Evolutionary conservation across 176 grass and related monocot genomes (phyloP).

Genomic region (Avena eriantha): DNA sequence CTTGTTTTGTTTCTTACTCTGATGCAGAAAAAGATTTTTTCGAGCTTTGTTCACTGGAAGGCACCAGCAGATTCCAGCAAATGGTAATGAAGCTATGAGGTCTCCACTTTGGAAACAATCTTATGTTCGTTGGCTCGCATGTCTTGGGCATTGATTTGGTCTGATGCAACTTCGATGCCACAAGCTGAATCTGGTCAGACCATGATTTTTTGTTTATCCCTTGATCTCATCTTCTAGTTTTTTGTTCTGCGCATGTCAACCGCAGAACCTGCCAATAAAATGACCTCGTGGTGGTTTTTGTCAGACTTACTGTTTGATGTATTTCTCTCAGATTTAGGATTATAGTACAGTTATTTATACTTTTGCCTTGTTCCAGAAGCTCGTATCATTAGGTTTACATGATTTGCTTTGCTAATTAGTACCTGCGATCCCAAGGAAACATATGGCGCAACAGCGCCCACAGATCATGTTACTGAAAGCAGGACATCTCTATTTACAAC

Average conservation of each 20-base stretch:
- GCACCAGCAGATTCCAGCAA: conserved; percentile 52
- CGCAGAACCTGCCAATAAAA: conserved; percentile 25
- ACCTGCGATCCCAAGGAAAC: background rate
- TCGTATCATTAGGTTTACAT: background rate
- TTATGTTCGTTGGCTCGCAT: background rate
- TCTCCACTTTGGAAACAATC: conserved; percentile 11
- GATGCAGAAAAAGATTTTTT: conserved; percentile 76
- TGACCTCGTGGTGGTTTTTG: background rate
- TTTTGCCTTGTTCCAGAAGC: background rate
- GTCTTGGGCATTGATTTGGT: background rate
- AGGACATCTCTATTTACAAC: no score
- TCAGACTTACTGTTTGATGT: background rate
- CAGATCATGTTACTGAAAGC: background rate
- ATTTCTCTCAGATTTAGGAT: no score
- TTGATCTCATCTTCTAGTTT: background rate
- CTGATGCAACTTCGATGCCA: background rate
- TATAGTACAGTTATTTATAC: background rate
- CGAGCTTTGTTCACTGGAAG: conserved; percentile 84
- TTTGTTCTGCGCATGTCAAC: background rate
- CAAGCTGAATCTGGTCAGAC: background rate
- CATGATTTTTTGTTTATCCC: conserved; percentile 11
- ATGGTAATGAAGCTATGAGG: conserved; percentile 40
- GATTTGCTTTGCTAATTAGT: background rate
- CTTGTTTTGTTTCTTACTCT: conserved; percentile 9
- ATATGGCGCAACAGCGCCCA: background rate